A percentile compares a stretch with the other conserved stretches of the same genome.
phyloP scores from a whole-genome alignment of 2,329 filamentous ascomycete genomes.

The Calonectria hawksworthii region DNA sequence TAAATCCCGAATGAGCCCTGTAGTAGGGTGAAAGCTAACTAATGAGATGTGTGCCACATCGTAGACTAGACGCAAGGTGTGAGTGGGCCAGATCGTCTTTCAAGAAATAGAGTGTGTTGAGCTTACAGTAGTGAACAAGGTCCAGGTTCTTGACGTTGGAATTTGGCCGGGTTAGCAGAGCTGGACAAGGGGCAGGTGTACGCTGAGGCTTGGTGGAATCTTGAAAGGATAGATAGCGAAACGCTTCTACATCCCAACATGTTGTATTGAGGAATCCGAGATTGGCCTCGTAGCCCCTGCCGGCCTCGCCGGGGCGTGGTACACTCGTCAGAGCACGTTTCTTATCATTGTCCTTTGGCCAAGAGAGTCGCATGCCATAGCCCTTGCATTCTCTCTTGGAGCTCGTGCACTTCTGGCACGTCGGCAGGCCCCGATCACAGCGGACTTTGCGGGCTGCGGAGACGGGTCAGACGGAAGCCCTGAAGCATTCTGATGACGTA shows the following conservation, averaged over 20 bases:
- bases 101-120: neutral
- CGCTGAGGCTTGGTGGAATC: neutral
- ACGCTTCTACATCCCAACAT: conserved; percentile 23
- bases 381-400: conserved; percentile 26
- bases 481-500: conserved; percentile 11
- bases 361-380: conserved; percentile 36
- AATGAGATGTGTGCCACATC: conserved; percentile 26
- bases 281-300: neutral
- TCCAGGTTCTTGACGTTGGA: conserved; percentile 14
- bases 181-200: neutral
- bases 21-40: conserved; percentile 23
- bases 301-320: neutral
- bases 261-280: conserved; percentile 36
- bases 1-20: conserved; percentile 26
- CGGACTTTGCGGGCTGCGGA: conserved; percentile 37
- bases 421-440: conserved; percentile 33
- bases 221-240: neutral
- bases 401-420: conserved; percentile 27
- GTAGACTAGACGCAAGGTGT: conserved; percentile 19
- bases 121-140: conserved; percentile 34
- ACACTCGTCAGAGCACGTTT: conserved; percentile 24
- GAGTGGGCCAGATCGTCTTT: neutral
- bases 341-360: conserved; percentile 32
- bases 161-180: neutral
- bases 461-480: neutral